phyloP scores from a whole-genome alignment of 208 protist species.

The Leishmania aethiopica region DNA sequence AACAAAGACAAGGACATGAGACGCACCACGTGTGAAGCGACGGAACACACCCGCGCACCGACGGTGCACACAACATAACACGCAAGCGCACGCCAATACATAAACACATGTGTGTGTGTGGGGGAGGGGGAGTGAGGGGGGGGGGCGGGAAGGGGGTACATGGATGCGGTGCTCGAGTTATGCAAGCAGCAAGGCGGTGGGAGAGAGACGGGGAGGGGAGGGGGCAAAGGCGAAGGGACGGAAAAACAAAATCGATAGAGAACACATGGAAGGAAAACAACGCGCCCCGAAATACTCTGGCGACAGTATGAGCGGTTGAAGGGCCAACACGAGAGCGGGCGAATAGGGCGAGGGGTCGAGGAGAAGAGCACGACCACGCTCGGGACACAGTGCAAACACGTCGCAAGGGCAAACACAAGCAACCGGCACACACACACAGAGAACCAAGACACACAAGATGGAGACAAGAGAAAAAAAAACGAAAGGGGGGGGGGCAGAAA shows the following conservation, averaged over 20 bases:
- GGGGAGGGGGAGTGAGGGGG: not conserved
- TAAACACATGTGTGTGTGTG: not conserved
- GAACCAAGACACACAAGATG: not conserved
- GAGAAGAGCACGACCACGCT: not conserved
- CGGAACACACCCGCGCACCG: not conserved
- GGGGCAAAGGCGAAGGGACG: not conserved
- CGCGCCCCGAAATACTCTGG: not conserved
- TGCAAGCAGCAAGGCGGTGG: not conserved
- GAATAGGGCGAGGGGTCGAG: not conserved
- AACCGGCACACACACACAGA: not conserved
- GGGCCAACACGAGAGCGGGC: not conserved
- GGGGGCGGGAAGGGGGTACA: not conserved
- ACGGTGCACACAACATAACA: not conserved
- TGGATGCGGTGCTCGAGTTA: not conserved
- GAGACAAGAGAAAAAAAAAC: not conserved
- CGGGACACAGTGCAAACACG: not conserved
- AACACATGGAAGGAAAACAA: not conserved
- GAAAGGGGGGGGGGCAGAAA: not conserved
- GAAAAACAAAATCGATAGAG: not conserved
- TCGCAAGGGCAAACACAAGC: not conserved
- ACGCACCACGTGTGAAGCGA: not conserved
- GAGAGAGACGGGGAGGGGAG: not conserved
- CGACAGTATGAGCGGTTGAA: not conserved
- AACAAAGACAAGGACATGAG: not conserved
- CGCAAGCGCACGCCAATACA: not conserved